Base-by-base conservation (phyloP, 495 filamentous ascomycete species). In the Podospora bellae-mahoneyi region DNA sequence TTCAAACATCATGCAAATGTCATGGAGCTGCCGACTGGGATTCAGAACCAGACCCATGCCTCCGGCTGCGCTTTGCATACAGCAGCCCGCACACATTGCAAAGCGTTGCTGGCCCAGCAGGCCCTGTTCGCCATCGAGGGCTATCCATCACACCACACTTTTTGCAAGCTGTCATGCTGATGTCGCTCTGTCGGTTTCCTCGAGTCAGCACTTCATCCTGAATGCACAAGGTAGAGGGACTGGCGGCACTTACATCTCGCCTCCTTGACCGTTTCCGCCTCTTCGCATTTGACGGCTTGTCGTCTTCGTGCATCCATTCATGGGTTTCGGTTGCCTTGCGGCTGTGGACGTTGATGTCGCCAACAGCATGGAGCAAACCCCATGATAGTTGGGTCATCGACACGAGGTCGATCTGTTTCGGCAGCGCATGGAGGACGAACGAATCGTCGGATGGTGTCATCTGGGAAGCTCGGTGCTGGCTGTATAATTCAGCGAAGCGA, bases 1-100 rank as follows among this genome's bases (percentile, higher is more conserved):
- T 18, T 16, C 39, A 48, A 18, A 18, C 3, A 32, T 48, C 15
- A 48, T 48, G 39, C 39, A 48, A 48, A 5, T 48, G 39, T 18
- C 39, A 48, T 48, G 13, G 39, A 48, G 39, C 39, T 10, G 39
- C 39, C 2, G 39, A 48, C 15, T n/a, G 59, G 7, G 59, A 61
- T 18, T 28, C 59, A 32, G 27, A 63, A 39, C 30, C 20, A 19
- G 61, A 63, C 20, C 61, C 32, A 3, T 48, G 30, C 32, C n/a
- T 63, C 19, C 30, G 53, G 19, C 62, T 48, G 39, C 66, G 60
- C 66, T 73, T 73, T 18, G 71, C 68, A 60, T 60, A 66, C 30
- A 73, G 19, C 53, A 73, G 56, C 16, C 71, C 71, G 26, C 71
- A 73, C 3, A 73, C 71, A 62, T 73, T 73, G 9, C 71, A 73